Conservation (phyloP, 495 filamentous ascomycete genomes). For the Cetradonia linearis region DNA sequence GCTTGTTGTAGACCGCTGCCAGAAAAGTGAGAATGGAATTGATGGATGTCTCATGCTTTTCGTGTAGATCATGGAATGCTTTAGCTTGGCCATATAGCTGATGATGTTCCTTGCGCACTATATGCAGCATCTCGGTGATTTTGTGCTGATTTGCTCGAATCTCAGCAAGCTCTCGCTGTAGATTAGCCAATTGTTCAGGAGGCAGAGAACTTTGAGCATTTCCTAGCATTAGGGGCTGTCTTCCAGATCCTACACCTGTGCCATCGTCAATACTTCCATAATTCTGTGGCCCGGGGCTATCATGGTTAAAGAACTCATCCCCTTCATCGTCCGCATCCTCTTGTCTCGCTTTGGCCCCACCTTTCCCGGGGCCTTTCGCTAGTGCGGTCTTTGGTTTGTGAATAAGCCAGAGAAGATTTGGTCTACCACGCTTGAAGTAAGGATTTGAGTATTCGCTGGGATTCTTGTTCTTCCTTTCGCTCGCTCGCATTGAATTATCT, state of each 20-base stretch:
- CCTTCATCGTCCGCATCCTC: constrained; percentile 68
- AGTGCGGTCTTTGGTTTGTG: constrained; percentile 79
- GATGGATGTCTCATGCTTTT: constrained; percentile 93
- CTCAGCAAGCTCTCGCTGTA: constrained; percentile 68
- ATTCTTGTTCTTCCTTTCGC: constrained; percentile 91
- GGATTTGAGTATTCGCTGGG: constrained; percentile 96
- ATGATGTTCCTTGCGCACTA: constrained; percentile 73
- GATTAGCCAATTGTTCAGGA: constrained; percentile 65
- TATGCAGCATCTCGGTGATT: constrained; percentile 68
- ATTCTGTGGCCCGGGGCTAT: constrained; percentile 29
- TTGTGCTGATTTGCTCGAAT: constrained; percentile 75
- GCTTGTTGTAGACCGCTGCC: constrained; percentile 87
- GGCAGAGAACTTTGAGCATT: constrained; percentile 42
- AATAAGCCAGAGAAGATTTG: constrained; percentile 93
- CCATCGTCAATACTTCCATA: constrained; percentile 27
- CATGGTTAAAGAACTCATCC: constrained; percentile 37
- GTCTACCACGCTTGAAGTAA: constrained; percentile 87
- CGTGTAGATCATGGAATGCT: constrained; percentile 83
- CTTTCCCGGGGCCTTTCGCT: constrained; percentile 40
- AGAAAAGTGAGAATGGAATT: constrained; percentile 96
- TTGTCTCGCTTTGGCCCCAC: constrained; percentile 48
- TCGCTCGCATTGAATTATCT: constrained; percentile 94
- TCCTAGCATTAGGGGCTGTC: constrained; percentile 34
- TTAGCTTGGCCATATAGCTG: constrained; percentile 82
- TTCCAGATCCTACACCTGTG: constrained; percentile 11